A percentile compares a stretch with the other conserved stretches of the same genome.
phyloP scores from a whole-genome alignment of 768 basidiomycete species.

The Trametes coccinea region DNA sequence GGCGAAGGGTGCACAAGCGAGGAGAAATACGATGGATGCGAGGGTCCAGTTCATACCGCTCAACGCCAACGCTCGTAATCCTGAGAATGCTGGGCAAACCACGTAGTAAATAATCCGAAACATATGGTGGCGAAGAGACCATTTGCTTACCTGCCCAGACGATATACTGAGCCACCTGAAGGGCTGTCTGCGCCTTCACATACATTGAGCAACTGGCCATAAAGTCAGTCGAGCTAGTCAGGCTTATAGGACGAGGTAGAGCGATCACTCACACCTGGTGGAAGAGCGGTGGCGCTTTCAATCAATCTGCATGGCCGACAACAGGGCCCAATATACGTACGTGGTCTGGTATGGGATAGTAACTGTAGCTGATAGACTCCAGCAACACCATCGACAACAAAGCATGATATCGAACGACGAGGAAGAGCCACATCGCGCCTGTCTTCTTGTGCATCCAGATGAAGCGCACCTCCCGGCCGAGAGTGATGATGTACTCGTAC shows the following conservation, averaged over 20 bases:
- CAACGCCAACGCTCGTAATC: background rate
- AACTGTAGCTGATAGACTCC: background rate
- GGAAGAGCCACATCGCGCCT: constrained; percentile 8
- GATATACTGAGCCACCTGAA: background rate
- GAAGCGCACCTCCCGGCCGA: constrained; percentile 1
- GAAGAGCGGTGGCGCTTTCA: background rate
- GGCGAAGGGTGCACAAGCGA: background rate
- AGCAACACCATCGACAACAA: background rate
- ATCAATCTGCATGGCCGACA: background rate
- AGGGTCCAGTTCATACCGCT: background rate
- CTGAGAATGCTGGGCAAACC: background rate
- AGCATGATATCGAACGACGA: background rate
- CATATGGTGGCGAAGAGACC: background rate
- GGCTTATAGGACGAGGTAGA: too few species aligned
- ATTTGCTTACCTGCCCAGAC: background rate
- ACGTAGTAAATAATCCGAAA: too few species aligned
- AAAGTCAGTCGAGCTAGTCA: background rate
- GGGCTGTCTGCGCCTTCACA: background rate
- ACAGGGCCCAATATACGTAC: background rate
- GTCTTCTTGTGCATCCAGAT: constrained; percentile 18
- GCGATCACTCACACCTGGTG: background rate
- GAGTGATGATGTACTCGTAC: constrained; percentile 12
- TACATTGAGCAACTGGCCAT: background rate
- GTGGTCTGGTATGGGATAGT: background rate
- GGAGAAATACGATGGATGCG: background rate